Conservation (phyloP, 306 rosid genomes). For the Corylus heterophylla region DNA sequence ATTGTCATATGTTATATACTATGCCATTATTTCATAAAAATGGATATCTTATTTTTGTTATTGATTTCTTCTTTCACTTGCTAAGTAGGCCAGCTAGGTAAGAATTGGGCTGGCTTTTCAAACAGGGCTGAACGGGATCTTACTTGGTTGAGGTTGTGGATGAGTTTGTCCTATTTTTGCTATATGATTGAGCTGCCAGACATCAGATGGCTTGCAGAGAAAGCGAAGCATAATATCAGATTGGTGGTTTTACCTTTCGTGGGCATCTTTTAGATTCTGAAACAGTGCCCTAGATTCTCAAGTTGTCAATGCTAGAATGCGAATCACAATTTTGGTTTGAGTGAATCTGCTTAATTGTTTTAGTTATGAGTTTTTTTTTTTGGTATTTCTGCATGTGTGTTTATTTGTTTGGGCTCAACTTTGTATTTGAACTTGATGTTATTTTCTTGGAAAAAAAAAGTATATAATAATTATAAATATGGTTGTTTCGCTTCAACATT, state of each 20-base stretch:
- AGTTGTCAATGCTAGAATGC: not conserved
- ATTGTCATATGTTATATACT: not conserved
- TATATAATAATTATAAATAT: not conserved
- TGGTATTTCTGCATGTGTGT: not conserved
- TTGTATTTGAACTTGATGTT: not conserved
- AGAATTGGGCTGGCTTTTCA: not conserved
- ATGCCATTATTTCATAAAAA: not conserved
- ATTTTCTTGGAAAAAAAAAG: not conserved
- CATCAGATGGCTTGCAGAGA: not conserved
- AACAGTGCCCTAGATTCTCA: not conserved
- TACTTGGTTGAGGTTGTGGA: not conserved
- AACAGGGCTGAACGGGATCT: not conserved
- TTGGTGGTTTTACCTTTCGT: not conserved
- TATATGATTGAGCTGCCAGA: slow-evolving; percentile 2
- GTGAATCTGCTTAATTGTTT: not conserved
- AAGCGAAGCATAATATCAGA: not conserved
- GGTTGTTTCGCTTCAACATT: not conserved
- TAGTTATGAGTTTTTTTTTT: not conserved
- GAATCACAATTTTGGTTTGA: not conserved
- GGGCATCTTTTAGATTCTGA: not conserved
- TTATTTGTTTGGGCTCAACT: not conserved
- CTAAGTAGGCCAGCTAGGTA: not conserved
- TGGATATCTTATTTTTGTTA: not conserved
- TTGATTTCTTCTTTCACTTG: not conserved
- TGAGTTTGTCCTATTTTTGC: not conserved